These are phyloP conservation scores for Proliferodiscus dingleyae DNA, from an alignment of 2,329 filamentous ascomycete genomes.

Conservation along the genomic window DNA sequence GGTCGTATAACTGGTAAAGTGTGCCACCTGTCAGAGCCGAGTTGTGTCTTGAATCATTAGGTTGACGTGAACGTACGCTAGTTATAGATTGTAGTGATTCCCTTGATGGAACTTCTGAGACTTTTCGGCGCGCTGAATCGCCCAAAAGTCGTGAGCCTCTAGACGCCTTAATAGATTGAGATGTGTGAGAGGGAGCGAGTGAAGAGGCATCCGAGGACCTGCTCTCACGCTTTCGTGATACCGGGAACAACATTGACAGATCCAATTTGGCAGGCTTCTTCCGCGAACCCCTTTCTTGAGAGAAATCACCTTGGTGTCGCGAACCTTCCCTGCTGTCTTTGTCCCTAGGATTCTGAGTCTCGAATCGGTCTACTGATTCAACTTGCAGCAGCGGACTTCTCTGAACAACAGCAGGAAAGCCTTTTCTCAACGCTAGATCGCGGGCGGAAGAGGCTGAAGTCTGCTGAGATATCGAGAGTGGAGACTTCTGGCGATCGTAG, in stretches of 20 bases:
- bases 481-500: constrained; percentile 40
- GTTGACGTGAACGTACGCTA: constrained; percentile 20
- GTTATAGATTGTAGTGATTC: constrained; percentile 25
- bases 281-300: constrained; percentile 13
- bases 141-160: constrained; percentile 5
- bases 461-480: constrained; percentile 37
- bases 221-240: constrained; percentile 15
- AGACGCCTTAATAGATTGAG: constrained; percentile 15
- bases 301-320: not conserved
- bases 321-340: constrained; percentile 1
- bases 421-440: constrained; percentile 36
- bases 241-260: constrained; percentile 29
- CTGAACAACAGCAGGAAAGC: constrained; percentile 28
- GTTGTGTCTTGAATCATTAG: constrained; percentile 14
- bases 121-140: constrained; percentile 15
- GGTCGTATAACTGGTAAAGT: constrained; percentile 22
- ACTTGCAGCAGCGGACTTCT: constrained; percentile 25
- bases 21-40: constrained; percentile 10
- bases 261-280: constrained; percentile 29
- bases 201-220: constrained; percentile 12
- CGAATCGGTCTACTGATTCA: constrained; percentile 21
- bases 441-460: constrained; percentile 38
- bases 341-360: constrained; percentile 19
- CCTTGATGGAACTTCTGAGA: constrained; percentile 24
- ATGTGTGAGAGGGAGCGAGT: constrained; percentile 15